These are phyloP conservation scores for Aspergillus mulundensis DNA, from an alignment of 495 filamentous ascomycete species.

Conservation along the genomic window DNA sequence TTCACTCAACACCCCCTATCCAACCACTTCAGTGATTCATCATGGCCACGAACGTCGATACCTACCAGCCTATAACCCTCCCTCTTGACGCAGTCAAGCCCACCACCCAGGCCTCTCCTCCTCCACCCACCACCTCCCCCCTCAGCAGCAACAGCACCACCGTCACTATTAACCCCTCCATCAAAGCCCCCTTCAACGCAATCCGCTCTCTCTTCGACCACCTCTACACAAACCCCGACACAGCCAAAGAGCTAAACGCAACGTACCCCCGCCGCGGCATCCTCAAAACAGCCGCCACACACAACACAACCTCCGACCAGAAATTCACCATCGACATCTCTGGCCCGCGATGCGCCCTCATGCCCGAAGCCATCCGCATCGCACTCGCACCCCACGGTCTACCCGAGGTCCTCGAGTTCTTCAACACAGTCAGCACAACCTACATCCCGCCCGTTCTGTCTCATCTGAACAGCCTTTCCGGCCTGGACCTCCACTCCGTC, in stretches of 20 bases:
- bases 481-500: background rate
- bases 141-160: no score
- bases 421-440: background rate
- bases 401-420: background rate
- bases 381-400: background rate
- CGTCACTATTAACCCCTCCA: no score
- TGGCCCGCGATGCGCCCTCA: background rate
- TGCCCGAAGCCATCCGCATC: background rate
- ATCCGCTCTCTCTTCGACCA: background rate
- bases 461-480: background rate
- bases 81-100: no score
- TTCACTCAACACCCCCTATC: no score
- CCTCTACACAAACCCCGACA: background rate
- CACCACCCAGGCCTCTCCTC: no score
- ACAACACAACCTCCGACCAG: background rate
- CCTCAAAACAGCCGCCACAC: background rate
- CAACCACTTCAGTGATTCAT: no score
- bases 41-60: no score
- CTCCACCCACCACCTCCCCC: no score
- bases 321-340: background rate
- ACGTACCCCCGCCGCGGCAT: background rate
- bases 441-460: background rate
- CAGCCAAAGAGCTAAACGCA: background rate
- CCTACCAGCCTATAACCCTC: no score
- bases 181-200: background rate